A percentile compares a stretch with the other conserved stretches of the same genome.
Evolutionary conservation across 2,329 filamentous ascomycete genomes (phyloP).

Genomic region (Xylaria sp.): DNA sequence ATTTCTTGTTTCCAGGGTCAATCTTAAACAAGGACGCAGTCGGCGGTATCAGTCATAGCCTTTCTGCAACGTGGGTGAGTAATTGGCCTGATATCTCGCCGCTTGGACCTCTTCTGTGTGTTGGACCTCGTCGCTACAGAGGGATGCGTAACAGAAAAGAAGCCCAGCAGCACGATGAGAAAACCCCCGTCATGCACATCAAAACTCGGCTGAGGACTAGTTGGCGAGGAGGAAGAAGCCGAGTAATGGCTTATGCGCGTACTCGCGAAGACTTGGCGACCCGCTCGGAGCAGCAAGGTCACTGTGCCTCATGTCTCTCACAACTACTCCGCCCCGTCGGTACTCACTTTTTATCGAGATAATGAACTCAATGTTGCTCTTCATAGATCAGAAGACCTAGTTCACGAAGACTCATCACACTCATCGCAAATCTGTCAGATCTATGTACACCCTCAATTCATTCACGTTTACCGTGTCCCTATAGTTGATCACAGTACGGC

Average conservation of each 20-base stretch:
- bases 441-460: constrained; percentile 43
- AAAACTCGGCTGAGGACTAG: constrained; percentile 11
- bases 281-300: constrained; percentile 1
- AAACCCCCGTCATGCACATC: not conserved
- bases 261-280: not conserved
- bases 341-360: not conserved
- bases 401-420: not conserved
- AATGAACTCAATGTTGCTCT: not conserved
- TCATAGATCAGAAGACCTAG: not conserved
- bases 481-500: constrained; percentile 45
- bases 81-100: not conserved
- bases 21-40: constrained; percentile 6
- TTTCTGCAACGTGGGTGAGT: not conserved
- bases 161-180: constrained; percentile 7
- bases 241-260: constrained; percentile 10
- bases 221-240: not conserved
- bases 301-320: not conserved
- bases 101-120: constrained; percentile 32
- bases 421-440: constrained; percentile 19
- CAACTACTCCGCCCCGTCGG: not conserved
- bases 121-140: constrained; percentile 24
- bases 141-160: constrained; percentile 2
- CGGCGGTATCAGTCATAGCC: not conserved
- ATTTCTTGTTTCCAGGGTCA: not conserved
- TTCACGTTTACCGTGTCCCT: constrained; percentile 8